phyloP scores from a whole-genome alignment of 495 filamentous ascomycete genomes.

The Viridothelium virens region DNA sequence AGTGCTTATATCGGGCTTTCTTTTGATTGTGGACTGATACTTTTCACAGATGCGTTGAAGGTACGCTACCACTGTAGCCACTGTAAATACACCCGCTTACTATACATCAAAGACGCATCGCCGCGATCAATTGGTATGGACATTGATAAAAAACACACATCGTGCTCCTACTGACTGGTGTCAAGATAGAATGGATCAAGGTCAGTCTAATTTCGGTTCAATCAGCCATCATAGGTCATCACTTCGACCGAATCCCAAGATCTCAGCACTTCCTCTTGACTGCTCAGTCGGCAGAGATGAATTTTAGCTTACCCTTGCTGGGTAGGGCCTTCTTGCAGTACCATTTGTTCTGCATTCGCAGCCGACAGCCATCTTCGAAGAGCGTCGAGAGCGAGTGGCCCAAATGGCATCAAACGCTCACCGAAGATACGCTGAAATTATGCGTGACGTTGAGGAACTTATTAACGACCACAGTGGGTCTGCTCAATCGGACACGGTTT shows the following conservation, averaged over 20 bases:
- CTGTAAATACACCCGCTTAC: conserved; percentile 7
- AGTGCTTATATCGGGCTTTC: conserved; percentile 15
- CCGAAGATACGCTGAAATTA: conserved; percentile 85
- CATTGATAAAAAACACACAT: background rate
- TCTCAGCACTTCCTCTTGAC: too few relatives aligned
- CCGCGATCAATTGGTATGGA: conserved; percentile 71
- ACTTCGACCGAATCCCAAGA: too few relatives aligned
- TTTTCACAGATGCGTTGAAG: conserved; percentile 67
- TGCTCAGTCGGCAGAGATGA: too few relatives aligned
- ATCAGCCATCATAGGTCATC: background rate
- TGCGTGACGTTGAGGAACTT: conserved; percentile 85
- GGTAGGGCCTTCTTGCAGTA: conserved; percentile 70
- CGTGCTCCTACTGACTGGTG: background rate
- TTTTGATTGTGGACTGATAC: conserved; percentile 20
- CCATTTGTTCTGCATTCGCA: conserved; percentile 96
- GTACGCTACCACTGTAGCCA: conserved; percentile 30
- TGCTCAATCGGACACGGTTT: background rate
- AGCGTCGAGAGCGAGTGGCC: conserved; percentile 50
- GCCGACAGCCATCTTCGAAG: conserved; percentile 72
- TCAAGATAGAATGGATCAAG: conserved; percentile 62
- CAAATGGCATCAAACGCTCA: conserved; percentile 61
- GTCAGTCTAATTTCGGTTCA: conserved; percentile 29
- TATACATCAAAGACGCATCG: conserved; percentile 55
- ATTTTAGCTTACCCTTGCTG: too few relatives aligned
- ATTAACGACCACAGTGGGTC: conserved; percentile 82